Conservation (phyloP, 2,329 filamentous ascomycete species). For the Cladophialophora carrionii region DNA sequence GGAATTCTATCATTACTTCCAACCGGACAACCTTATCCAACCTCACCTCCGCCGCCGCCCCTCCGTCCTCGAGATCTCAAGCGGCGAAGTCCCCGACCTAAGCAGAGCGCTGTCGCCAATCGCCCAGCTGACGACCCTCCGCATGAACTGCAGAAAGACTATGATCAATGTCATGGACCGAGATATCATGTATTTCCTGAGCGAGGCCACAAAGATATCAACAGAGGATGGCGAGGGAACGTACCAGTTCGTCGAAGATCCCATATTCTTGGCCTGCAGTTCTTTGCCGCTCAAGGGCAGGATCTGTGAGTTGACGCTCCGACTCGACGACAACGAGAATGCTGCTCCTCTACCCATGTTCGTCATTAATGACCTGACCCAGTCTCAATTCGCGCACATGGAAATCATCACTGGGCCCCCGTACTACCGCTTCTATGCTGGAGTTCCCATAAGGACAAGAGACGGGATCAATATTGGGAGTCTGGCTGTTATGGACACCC, state of each 20-base stretch:
- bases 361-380: slow-evolving; percentile 42
- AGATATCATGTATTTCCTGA: slow-evolving; percentile 55
- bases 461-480: slow-evolving; percentile 43
- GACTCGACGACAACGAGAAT: slow-evolving; percentile 26
- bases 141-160: slow-evolving; percentile 42
- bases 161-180: slow-evolving; percentile 54
- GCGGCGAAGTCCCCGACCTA: slow-evolving; percentile 21
- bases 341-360: slow-evolving; percentile 40
- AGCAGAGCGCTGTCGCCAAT: slow-evolving; percentile 25
- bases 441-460: slow-evolving; percentile 41
- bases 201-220: slow-evolving; percentile 52
- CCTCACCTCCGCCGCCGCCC: slow-evolving; percentile 22
- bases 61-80: slow-evolving; percentile 15
- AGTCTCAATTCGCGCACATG: slow-evolving; percentile 41
- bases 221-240: slow-evolving; percentile 38
- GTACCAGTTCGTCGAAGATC: slow-evolving; percentile 42
- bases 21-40: slow-evolving; percentile 40
- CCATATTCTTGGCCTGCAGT: slow-evolving; percentile 42
- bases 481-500: slow-evolving; percentile 41
- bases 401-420: slow-evolving; percentile 40
- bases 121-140: slow-evolving; percentile 25
- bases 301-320: slow-evolving; percentile 43
- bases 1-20: slow-evolving; percentile 49
- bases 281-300: slow-evolving; percentile 42
- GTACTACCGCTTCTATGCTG: slow-evolving; percentile 42